Base-by-base conservation (phyloP, 495 filamentous ascomycete genomes). In the Aspergillus nidulans region DNA sequence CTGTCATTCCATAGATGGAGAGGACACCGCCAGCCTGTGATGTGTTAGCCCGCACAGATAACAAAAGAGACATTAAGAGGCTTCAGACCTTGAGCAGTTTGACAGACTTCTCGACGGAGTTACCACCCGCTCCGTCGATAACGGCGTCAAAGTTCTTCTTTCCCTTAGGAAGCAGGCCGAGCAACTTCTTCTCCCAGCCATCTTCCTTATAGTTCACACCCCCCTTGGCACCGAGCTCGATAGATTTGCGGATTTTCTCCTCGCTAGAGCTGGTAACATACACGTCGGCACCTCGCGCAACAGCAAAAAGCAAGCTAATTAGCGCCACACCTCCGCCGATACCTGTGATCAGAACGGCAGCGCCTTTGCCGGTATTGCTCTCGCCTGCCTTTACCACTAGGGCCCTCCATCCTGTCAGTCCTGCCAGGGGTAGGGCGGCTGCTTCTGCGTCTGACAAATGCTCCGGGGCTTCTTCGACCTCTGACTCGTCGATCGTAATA, bases 371-470 rank as follows among this genome's bases (percentile, higher is more conserved):
- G 0, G 85, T 81, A 58, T 83, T 81, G 52, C 46, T 64, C 55
- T 77, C 75, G 0, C 75, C 81, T 32, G 76, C 79, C 64, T 92
- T 97, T 1, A 77, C 86, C 19, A 91, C 79, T 49, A 91, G 70
- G 0, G 92, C 91, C 30, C 92, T 75, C 88, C 89, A 97, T 10
- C 77, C 92, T n/a, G 92, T 97, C 59, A 95, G 63, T 0, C 90
- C 92, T 0, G 86, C 86, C 28, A 96, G 67, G 1, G 91, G 91
- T 26, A 97, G 60, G 13, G 88, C 89, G 0, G 91, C 92, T 0
- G 86, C 89, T 70, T 95, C 89, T 0, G 75, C 77, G 52, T 85
- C 69, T 0, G 70, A 76, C 7, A 97, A 70, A 70, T 95, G 88
- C 49, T 64, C 75, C 3, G 92, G 91, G 15, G 83, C 85, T 55